Base-by-base conservation (phyloP, 2,329 filamentous ascomycete species). In the Sarocladium kiliense region DNA sequence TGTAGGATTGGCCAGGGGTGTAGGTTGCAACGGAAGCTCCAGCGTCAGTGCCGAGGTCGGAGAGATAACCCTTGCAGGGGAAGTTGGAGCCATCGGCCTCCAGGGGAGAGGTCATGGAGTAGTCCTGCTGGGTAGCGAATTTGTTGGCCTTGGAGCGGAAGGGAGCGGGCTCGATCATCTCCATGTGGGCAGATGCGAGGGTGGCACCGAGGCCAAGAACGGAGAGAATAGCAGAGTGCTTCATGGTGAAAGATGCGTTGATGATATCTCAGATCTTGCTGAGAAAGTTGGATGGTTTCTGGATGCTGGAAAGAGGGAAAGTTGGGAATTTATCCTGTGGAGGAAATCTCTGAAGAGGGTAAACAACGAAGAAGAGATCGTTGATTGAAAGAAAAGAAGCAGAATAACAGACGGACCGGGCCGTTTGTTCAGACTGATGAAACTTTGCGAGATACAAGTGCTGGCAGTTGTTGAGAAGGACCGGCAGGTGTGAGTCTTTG, bases 101-200 rank as follows among this genome's bases (percentile, higher is more conserved):
- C 49, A 94, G 77, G 2, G 89, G 89, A 16, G 78, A 77, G 34
- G 84, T 89, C 74, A 90, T 89, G 62, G 80, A 81, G 74, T 87
- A 90, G 73, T 92, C 87, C 65, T 82, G 77, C 55, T 78, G 69
- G 57, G 65, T 63, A 59, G 74, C 68, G 63, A 75, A 69, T 49
- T 75, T 71, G 71, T 82, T 82, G 67, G 67, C 68, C 70, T 78
- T 79, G 63, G 77, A 80, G 55, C 71, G 71, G 62, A 84, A 71
- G 6, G 81, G 80, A 14, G 77, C 60, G 10, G 81, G 81, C 58
- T 68, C 69, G 44, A 64, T 71, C 75, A 83, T 79, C 65, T 80
- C 74, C 77, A 84, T 83, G 68, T 84, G 80, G 57, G 77, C 81
- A 54, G 74, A 68, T 59, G 72, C 74, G 53, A 76, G 66, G 59